Evolutionary conservation across 305 asterid species (phyloP), one percentile per base, ranked within the genome.

Genomic region (Solanum hybrid): DNA sequence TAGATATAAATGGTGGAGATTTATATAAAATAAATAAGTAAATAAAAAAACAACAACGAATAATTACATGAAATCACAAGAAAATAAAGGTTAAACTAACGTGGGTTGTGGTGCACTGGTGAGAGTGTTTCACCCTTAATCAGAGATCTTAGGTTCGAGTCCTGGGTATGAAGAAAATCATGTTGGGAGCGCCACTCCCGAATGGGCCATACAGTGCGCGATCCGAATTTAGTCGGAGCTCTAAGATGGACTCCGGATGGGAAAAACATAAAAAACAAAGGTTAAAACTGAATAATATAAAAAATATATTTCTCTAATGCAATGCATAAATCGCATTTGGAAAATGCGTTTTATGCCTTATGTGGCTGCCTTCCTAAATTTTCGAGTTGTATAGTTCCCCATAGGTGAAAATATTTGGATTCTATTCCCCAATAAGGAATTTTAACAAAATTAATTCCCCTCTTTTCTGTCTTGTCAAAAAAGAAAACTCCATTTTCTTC

Each of bases 401-500:
- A 18, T 9, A 33, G 14, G 28, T 5, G 3, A 77, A 77, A 16
- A 34, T 77, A 77, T 36, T n/a, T n/a, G 33, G 14, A 39, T 11
- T 81, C 36, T 39, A 26, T 81, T 40, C 67, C 86, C 69, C 86
- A 39, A 14, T 26, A 13, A 39, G 29, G 1, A 81, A 81, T 81
- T 81, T 0, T 13, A 13, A 81, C 4, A 81, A 81, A 81, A 26
- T 4, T 39, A 28, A 26, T 26, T 81, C 86, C 86, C 24, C 14
- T 81, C 34, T 13, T 16, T 33, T 40, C 10, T 88, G 84, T 46
- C 90, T 88, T 88, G 90, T n/a, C 37, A 10, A 26, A 33, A 34
- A 88, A 88, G 90, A 88, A 88, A 88, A 78, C 87, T 88, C 90
- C 12, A 14, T 31, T 81, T 61, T 24, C 39, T 22, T 75, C 77